Evolutionary conservation across 192 early-diverging fungal species (phyloP), one percentile per base, ranked within the genome.

Genomic region (Glomus cerebriforme): DNA sequence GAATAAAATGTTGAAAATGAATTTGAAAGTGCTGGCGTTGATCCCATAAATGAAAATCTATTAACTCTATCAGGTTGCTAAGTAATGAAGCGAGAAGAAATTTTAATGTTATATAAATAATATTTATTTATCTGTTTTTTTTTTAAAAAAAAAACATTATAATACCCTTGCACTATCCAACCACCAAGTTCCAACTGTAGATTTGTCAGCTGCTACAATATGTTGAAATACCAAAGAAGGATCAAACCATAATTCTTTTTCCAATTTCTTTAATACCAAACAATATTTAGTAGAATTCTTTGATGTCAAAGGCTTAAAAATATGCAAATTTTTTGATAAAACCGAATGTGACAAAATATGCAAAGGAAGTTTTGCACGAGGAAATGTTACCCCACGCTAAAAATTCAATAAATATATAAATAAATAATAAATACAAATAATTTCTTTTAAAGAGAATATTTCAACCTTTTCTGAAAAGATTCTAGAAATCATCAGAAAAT

Each of bases 31-130:
- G 17, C 34, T 35, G 13, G 73, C 17, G 58, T 81, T 24, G 43
- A 82, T 29, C 92, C 92, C 92, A 93, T 93, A 75, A 83, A 92
- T 13, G 92, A 92, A 78, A 87, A 93, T 45, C 91, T 76, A 60
- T 85, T 87, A 76, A 86, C 79, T 45, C 82, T 77, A 29, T 83
- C 82, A 62, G 80, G 82, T 59, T 82, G 79, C 49, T 83, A 27
- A 15, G 39, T 17, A 66, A 10, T 27, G 35, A 39, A 43, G 22
- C 8, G 17, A 70, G 26, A 17, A 27, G 9, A n/a, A n/a, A n/a
- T n/a, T 24, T 63, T 68, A 32, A 68, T 37, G 37, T 19, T 15
- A 22, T 8, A 8, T n/a, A 22, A 10, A 32, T 65, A 37, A 49
- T 13, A 31, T 49, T 26, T 10, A 47, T 45, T n/a, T 7, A 47